Evolutionary conservation across 169 alveolate species (phyloP), one percentile per base, ranked within the genome.

Genomic region (Eimeria tenella): DNA sequence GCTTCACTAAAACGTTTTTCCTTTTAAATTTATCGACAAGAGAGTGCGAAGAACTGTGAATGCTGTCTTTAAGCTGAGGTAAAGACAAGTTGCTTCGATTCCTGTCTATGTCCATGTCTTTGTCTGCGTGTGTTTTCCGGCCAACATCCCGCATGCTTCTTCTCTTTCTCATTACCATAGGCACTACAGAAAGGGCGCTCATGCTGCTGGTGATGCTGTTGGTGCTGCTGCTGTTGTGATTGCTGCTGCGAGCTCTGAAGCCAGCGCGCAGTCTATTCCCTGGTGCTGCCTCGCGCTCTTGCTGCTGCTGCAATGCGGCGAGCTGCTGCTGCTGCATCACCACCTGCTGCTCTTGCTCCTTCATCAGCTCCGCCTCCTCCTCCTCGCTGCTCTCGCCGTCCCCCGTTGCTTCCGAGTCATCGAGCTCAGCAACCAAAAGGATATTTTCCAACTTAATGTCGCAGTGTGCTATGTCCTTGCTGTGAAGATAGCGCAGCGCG

Each of bases 371-470:
- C 90, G 19, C 90, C 90, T 84, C 92, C 60, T 65, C 82, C 65
- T 84, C 81, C 50, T 63, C 92, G 31, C 53, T 68, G 53, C 92
- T 84, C 49, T 63, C 68, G 11, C 68, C 68, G 68, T 68, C 92
- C 13, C 63, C 92, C 56, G 77, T 31, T 15, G 90, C 90, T 42
- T 74, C 94, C 21, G 70, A 50, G 10, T 77, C 87, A 6, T 81
- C 90, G 11, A 83, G 68, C 68, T 96, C 97, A 31, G 95, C 86
- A 23, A 82, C 74, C 58, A 90, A 63, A 25, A 96, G 91, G 52
- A 96, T 49, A 86, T 96, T 96, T 74, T 96, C 96, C 21, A 96
- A 97, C 31, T 96, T 96, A 68, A 96, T 52, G 95, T 96, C 97
- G 58, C 97, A 68, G 83, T 96, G 97, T 0, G 96, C 94, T 0